phyloP scores from a whole-genome alignment of 1,284 basidiomycete genomes.

The Porphyrellus sp. region DNA sequence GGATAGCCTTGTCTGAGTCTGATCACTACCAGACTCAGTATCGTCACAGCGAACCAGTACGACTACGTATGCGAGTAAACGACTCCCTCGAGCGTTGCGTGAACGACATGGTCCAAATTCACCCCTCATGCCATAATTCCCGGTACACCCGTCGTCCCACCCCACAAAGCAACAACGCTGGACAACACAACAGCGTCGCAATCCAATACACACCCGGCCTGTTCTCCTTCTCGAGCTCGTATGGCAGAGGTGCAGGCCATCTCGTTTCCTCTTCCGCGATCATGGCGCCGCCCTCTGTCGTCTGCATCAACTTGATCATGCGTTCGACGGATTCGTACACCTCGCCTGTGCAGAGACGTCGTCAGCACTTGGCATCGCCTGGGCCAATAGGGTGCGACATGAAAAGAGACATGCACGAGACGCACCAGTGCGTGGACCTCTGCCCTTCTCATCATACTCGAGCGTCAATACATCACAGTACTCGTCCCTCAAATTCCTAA shows the following conservation, averaged over 20 bases:
- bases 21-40: too few relatives aligned
- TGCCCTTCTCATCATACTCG: slow-evolving; percentile 12
- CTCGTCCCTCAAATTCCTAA: slow-evolving; percentile 18
- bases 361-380: background rate
- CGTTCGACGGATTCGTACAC: slow-evolving; percentile 26
- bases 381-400: background rate
- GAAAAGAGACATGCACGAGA: background rate
- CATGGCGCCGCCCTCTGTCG: background rate
- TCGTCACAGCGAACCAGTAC: too few relatives aligned
- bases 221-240: slow-evolving; percentile 7
- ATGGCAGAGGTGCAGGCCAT: slow-evolving; percentile 7
- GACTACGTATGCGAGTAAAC: too few relatives aligned
- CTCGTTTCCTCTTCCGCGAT: background rate
- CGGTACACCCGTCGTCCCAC: slow-evolving; percentile 5
- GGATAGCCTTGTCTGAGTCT: too few relatives aligned
- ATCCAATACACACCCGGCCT: slow-evolving; percentile 6
- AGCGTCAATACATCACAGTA: slow-evolving; percentile 23
- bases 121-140: slow-evolving; percentile 19
- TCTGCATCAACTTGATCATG: slow-evolving; percentile 26
- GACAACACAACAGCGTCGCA: slow-evolving; percentile 16
- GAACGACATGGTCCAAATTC: too few relatives aligned
- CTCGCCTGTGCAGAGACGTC: slow-evolving; percentile 15
- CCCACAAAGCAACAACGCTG: slow-evolving; percentile 47
- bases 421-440: slow-evolving; percentile 17
- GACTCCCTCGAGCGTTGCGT: too few relatives aligned